Base-by-base conservation (phyloP, 495 filamentous ascomycete species). In the Aspergillus funiculosus region DNA sequence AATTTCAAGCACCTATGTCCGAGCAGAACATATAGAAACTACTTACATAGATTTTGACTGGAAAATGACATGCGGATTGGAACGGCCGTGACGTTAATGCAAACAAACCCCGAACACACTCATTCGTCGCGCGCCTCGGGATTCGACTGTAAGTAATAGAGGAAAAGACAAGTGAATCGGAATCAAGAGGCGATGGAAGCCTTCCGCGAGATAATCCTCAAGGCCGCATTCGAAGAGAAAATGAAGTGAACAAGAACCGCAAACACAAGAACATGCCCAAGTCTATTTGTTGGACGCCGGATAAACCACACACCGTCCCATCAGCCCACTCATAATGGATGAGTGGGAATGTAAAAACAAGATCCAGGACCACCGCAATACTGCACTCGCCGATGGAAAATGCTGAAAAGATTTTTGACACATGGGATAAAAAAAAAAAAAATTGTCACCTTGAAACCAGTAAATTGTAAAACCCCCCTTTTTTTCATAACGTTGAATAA, bases 241-340 rank as follows among this genome's bases (percentile, higher is more conserved):
- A 54, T 9, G 47, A 48, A 40, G 26, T 27, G 38, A 45, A 48
- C 30, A 36, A 38, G 39, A 55, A 51, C 44, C 32, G 43, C 45
- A 62, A 53, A 63, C 59, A 62, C 56, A 46, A 53, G 56, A 57
- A 69, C 66, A 71, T 71, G 67, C 67, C 67, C 67, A 62, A 55
- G 63, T 71, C 67, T 71, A 71, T 71, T n/a, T 53, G 61, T 61
- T 63, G 62, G 67, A 71, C 67, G 67, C 67, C 67, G 53, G 56
- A 67, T 54, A 57, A 68, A 66, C 57, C 58, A 65, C 61, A 63
- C 61, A 53, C 64, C 59, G 63, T 58, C 57, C 64, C 58, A 52
- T 62, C 64, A 52, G 52, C 57, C 60, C 63, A 60, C 57, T 56
- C 59, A 59, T 61, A 56, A 54, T 53, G 54, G 54, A 48, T 50